These are phyloP conservation scores for Aristolochia californica DNA, from an alignment of 164 flowering plant species.

Conservation along the genomic window DNA sequence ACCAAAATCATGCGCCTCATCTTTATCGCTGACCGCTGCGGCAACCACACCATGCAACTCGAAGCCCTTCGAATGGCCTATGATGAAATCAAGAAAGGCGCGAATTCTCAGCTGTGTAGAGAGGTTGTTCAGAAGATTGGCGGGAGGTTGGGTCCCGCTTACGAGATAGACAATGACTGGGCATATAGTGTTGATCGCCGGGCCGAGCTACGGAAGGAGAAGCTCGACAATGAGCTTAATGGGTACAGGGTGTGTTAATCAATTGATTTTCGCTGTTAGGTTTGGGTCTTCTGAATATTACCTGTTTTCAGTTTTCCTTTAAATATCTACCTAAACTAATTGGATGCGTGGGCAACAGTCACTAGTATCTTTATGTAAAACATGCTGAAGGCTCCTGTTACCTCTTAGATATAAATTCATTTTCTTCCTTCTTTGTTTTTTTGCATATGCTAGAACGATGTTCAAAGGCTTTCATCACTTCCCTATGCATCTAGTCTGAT, in stretches of 20 bases:
- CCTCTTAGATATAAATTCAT: no score
- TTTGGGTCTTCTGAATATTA: no score
- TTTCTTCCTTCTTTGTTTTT: no score
- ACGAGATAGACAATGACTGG: conserved; percentile 57
- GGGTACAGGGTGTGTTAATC: conserved; percentile 45
- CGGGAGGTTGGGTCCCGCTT: conserved; percentile 57
- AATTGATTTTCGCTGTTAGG: no score
- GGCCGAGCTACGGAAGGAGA: conserved; percentile 76
- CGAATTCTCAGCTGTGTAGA: conserved; percentile 56
- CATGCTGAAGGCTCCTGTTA: no score
- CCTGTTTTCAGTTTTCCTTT: no score
- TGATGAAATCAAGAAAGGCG: conserved; percentile 89
- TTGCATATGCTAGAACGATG: no score
- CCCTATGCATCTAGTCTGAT: no score
- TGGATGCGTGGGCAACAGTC: no score
- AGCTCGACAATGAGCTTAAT: conserved; percentile 81
- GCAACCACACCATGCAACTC: conserved; percentile 42
- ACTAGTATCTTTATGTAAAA: no score
- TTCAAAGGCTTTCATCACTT: no score
- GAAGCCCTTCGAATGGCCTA: conserved; percentile 90
- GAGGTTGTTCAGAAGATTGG: conserved; percentile 71
- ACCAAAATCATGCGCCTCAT: conserved; percentile 69
- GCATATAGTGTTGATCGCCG: conserved; percentile 53
- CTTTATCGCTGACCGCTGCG: conserved; percentile 73
- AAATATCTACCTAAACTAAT: no score